These are phyloP conservation scores for Hypoxylon perforatum DNA, from an alignment of 495 filamentous ascomycete species.

Conservation along the genomic window DNA sequence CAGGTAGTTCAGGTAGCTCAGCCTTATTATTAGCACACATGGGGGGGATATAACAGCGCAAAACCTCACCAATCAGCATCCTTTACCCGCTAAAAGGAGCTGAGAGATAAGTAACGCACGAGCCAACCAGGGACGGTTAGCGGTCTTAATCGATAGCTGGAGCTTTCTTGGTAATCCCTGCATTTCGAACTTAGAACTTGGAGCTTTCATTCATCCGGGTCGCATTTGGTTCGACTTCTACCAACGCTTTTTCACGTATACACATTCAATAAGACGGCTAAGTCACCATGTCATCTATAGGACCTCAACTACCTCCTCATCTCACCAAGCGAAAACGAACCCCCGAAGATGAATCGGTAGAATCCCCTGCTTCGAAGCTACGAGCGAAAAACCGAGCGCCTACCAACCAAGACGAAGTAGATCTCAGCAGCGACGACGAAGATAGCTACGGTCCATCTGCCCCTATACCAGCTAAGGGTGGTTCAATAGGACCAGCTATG, in stretches of 20 bases:
- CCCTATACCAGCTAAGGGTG: conserved; percentile 15
- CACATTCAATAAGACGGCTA: background rate
- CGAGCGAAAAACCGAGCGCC: conserved; percentile 44
- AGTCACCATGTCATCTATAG: conserved; percentile 58
- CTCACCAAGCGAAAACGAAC: conserved; percentile 64
- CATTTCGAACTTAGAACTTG: background rate
- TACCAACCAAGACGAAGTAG: conserved; percentile 53
- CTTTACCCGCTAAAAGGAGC: conserved; percentile 1
- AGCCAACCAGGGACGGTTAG: conserved; percentile 18
- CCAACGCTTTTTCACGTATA: background rate
- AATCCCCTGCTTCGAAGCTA: conserved; percentile 53
- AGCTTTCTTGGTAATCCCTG: conserved; percentile 15
- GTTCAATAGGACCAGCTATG: conserved; percentile 39
- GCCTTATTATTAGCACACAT: conserved; percentile 37
- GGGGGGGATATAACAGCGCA: background rate
- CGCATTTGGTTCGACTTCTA: background rate
- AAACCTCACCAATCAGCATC: conserved; percentile 21
- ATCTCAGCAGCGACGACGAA: conserved; percentile 44
- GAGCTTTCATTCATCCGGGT: background rate
- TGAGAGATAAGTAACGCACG: conserved; percentile 24
- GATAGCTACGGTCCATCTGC: conserved; percentile 52
- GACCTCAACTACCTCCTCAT: conserved; percentile 63
- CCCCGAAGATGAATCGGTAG: conserved; percentile 52
- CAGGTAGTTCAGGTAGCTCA: conserved; percentile 26
- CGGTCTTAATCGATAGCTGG: background rate